Conservation (phyloP, 2,329 filamentous ascomycete species). For the Epichloe sibirici region DNA sequence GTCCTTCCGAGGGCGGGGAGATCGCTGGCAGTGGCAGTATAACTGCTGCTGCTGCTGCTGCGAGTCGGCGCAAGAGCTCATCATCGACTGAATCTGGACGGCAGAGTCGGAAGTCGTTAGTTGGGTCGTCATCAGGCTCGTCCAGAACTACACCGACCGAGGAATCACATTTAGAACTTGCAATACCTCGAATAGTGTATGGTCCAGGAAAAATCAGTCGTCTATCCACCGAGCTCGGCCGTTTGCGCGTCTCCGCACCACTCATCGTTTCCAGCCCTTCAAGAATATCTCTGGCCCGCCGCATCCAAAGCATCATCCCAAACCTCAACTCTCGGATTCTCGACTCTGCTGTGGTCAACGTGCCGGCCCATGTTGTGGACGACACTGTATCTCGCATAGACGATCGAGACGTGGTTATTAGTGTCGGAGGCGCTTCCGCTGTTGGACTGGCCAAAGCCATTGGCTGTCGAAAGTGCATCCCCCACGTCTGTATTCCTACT, state of each 20-base stretch:
- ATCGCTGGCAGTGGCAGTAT: neutral
- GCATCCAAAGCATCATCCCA: constrained; percentile 21
- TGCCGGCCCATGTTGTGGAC: constrained; percentile 16
- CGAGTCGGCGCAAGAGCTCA: neutral
- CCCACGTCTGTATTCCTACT: constrained; percentile 47
- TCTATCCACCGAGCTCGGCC: constrained; percentile 22
- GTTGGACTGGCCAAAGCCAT: constrained; percentile 47
- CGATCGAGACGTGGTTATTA: constrained; percentile 43
- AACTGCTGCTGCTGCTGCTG: neutral
- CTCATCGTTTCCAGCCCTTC: constrained; percentile 28
- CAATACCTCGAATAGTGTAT: constrained; percentile 22
- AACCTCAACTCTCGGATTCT: constrained; percentile 21
- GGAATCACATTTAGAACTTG: constrained; percentile 1
- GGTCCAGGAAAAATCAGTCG: constrained; percentile 20
- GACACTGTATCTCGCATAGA: constrained; percentile 17
- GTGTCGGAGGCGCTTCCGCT: constrained; percentile 50
- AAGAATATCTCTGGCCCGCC: constrained; percentile 20
- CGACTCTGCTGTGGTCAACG: constrained; percentile 19
- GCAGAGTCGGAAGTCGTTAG: neutral
- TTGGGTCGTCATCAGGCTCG: neutral
- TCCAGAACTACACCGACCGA: constrained; percentile 5
- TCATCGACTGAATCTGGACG: constrained; percentile 1
- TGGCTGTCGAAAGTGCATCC: constrained; percentile 37
- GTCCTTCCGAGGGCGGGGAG: neutral
- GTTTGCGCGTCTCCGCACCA: constrained; percentile 19